Conservation (phyloP, 78 protist genomes). For the Reticulomyxa filosa region DNA sequence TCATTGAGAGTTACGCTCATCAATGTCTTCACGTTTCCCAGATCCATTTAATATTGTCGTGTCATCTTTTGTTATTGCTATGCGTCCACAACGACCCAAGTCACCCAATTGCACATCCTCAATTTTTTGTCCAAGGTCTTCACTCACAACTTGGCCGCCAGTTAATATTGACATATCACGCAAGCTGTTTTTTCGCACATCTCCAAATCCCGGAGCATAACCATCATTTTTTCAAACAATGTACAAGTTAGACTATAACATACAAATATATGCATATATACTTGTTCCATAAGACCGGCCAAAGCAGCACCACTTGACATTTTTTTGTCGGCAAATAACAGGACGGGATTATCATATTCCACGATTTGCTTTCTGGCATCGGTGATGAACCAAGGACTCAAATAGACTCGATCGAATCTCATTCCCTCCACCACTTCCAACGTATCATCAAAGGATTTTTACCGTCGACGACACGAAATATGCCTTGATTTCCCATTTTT, state of each 20-base stretch:
- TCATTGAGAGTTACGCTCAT: slow-evolving; percentile 74
- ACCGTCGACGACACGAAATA: slow-evolving; percentile 94
- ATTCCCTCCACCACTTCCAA: slow-evolving; percentile 78
- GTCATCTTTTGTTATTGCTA: slow-evolving; percentile 59
- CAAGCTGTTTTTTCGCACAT: slow-evolving; percentile 63
- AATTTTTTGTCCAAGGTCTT: slow-evolving; percentile 23
- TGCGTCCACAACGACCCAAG: slow-evolving; percentile 66
- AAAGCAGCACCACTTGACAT: no score
- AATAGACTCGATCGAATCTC: slow-evolving; percentile 87
- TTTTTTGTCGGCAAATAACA: slow-evolving; percentile 53
- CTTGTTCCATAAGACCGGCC: no score
- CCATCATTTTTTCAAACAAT: no score
- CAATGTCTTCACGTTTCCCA: slow-evolving; percentile 57
- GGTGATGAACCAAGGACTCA: slow-evolving; percentile 86
- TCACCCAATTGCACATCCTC: slow-evolving; percentile 24
- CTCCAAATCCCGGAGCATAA: slow-evolving; percentile 99
- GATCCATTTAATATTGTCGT: slow-evolving; percentile 79
- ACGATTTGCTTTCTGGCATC: slow-evolving; percentile 52
- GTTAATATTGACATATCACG: slow-evolving; percentile 89
- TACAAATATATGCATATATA: no score
- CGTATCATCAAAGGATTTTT: slow-evolving; percentile 74
- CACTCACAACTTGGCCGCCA: slow-evolving; percentile 51
- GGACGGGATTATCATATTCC: slow-evolving; percentile 59
- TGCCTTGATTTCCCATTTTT: slow-evolving; percentile 92
- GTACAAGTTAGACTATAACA: no score